These are phyloP conservation scores for Dictyostelium firmibasis DNA, from an alignment of 78 protist genomes.

Conservation along the genomic window DNA sequence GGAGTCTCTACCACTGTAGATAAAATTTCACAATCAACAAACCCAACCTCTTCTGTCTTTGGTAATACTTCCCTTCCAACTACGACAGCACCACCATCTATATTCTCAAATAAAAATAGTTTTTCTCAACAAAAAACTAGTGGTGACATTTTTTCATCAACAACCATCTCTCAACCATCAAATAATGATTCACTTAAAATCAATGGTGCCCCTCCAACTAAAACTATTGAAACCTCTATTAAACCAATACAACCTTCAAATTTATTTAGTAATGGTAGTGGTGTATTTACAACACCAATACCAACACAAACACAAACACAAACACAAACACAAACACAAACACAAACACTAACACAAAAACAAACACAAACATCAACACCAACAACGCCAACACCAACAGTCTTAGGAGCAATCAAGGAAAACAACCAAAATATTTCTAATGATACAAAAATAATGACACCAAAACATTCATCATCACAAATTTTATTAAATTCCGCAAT, in stretches of 20 bases:
- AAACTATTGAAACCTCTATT: background rate
- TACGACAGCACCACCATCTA: background rate
- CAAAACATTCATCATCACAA: background rate
- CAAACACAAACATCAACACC: too few species aligned
- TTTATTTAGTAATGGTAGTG: background rate
- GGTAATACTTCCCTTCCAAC: background rate
- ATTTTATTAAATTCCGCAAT: background rate
- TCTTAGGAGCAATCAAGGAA: background rate
- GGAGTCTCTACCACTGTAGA: background rate
- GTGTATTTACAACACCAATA: background rate
- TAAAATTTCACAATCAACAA: background rate
- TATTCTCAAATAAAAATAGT: background rate
- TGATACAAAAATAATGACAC: background rate
- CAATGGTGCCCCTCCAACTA: background rate
- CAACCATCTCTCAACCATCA: background rate
- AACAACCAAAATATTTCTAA: background rate
- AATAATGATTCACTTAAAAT: background rate
- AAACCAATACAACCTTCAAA: background rate
- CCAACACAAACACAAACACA: background rate
- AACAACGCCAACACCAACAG: background rate
- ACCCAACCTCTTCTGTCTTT: conserved; percentile 2
- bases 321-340: background rate
- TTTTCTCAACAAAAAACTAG: background rate
- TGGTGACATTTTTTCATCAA: background rate
- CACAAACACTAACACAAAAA: too few species aligned